Evolutionary conservation across 768 basidiomycete genomes (phyloP).

Genomic region (Hebeloma cylindrosporum): DNA sequence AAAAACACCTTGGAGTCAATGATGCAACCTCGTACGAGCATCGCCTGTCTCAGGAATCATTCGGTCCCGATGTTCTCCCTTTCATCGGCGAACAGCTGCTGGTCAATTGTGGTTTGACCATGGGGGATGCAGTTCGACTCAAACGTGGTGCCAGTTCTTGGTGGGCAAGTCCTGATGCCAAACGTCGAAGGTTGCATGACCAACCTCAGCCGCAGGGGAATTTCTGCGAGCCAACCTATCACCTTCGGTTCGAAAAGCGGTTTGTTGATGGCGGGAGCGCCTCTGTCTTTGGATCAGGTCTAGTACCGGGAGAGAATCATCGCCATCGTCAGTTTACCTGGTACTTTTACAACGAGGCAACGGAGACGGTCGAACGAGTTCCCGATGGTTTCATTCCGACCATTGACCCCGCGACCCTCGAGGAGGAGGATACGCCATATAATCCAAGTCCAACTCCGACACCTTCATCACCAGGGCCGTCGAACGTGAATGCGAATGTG

Average conservation of each 20-base stretch:
- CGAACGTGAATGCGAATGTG: too few relatives aligned
- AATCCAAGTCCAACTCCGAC: conserved; percentile 24
- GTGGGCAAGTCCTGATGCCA: conserved; percentile 16
- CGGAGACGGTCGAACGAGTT: background rate
- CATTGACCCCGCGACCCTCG: too few relatives aligned
- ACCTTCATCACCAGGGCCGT: conserved; percentile 24
- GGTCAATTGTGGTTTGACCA: conserved; percentile 1
- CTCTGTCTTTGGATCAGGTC: conserved; percentile 9
- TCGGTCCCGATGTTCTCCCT: conserved; percentile 10
- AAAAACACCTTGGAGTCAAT: conserved; percentile 9
- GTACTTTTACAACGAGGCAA: conserved; percentile 11
- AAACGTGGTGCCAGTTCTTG: conserved; percentile 10
- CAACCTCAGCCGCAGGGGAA: background rate
- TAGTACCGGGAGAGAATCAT: conserved; percentile 1
- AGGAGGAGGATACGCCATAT: conserved; percentile 7
- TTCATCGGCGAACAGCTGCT: conserved; percentile 1
- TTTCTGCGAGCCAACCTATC: background rate
- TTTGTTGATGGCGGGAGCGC: conserved; percentile 1
- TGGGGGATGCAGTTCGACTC: conserved; percentile 11
- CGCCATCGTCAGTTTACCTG: conserved; percentile 5
- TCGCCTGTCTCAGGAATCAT: background rate
- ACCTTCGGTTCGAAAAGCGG: conserved; percentile 11
- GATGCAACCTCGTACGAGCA: conserved; percentile 1
- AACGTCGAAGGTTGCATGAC: conserved; percentile 5
- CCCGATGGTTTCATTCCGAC: conserved; percentile 6